Evolutionary conservation across 345 rosid species (phyloP).

Genomic region (Eucalyptus tenuipes): DNA sequence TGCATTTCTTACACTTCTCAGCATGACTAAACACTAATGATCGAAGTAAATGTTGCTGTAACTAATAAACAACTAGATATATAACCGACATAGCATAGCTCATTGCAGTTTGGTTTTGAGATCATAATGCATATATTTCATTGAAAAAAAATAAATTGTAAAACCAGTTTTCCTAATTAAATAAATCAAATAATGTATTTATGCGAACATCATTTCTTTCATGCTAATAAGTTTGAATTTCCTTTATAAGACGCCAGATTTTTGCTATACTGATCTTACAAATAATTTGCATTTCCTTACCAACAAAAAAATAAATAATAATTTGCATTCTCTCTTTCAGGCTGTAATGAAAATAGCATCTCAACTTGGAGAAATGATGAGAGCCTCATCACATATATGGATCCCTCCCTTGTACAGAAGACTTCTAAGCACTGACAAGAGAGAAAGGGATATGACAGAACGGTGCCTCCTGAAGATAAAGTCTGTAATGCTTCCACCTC

Average conservation of each 20-base stretch:
- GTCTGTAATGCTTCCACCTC: slow-evolving; percentile 27
- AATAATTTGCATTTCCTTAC: background rate
- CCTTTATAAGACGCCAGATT: background rate
- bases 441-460: slow-evolving; percentile 39
- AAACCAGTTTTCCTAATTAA: background rate
- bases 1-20: background rate
- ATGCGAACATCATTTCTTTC: background rate
- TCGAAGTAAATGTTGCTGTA: background rate
- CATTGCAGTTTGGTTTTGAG: background rate
- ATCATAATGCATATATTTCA: background rate
- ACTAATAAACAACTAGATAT: background rate
- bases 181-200: background rate
- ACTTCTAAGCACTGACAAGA: slow-evolving; percentile 43
- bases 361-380: slow-evolving; percentile 28
- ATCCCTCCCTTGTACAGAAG: slow-evolving; percentile 41
- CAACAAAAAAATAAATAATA: too few species aligned
- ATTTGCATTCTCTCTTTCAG: slow-evolving; percentile 6
- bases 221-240: background rate
- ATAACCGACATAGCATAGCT: background rate
- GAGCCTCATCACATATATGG: slow-evolving; percentile 40
- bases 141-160: background rate
- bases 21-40: background rate
- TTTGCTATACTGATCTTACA: background rate
- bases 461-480: slow-evolving; percentile 36
- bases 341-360: slow-evolving; percentile 29